Conservation (phyloP, 1,284 basidiomycete species). For the Mycosarcoma mackinlayi region DNA sequence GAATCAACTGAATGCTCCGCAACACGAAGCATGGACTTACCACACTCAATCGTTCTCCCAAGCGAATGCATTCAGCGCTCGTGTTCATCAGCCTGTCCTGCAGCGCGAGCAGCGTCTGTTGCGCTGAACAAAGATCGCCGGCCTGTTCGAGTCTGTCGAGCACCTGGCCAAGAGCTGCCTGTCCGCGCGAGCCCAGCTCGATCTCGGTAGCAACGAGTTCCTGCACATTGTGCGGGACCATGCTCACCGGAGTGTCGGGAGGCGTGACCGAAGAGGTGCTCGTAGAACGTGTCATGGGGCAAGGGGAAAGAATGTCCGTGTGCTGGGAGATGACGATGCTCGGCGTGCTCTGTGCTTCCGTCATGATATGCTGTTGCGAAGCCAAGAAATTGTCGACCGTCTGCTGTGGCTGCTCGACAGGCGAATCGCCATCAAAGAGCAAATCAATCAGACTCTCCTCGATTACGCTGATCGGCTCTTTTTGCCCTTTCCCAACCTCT, state of each 20-base stretch:
- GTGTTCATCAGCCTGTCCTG: slow-evolving; percentile 19
- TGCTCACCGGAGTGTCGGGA: background rate
- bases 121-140: slow-evolving; percentile 21
- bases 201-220: background rate
- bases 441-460: slow-evolving; percentile 30
- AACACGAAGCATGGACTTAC: too few species aligned
- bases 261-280: background rate
- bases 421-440: slow-evolving; percentile 16
- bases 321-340: slow-evolving; percentile 28
- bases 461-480: too few species aligned
- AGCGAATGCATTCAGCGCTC: slow-evolving; percentile 2
- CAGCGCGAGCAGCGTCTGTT: slow-evolving; percentile 19
- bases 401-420: background rate
- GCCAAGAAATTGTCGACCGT: background rate
- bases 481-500: background rate
- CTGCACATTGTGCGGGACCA: background rate
- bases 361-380: background rate
- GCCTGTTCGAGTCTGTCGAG: slow-evolving; percentile 14
- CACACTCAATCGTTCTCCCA: slow-evolving; percentile 11
- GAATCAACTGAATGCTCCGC: too few species aligned
- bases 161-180: slow-evolving; percentile 6
- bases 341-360: background rate
- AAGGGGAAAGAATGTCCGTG: background rate
- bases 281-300: background rate
- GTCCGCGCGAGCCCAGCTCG: slow-evolving; percentile 3